Conservation (phyloP, 2,329 filamentous ascomycete species). For the Hymenotorrendiella dingleyae region DNA sequence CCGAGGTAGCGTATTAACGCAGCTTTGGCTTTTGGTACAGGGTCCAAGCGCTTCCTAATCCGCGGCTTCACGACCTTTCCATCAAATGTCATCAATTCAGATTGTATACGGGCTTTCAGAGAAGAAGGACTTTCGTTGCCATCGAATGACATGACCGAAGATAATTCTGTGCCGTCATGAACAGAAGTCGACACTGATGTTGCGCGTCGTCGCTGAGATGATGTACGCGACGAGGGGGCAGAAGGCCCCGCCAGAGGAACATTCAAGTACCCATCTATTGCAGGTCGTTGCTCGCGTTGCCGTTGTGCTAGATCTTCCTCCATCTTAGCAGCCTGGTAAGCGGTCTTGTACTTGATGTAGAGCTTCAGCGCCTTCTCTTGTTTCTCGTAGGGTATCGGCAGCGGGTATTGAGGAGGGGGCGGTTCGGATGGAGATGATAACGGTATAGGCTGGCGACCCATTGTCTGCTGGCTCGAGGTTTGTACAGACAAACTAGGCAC, state of each 20-base stretch:
- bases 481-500: conserved; percentile 10
- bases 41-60: conserved; percentile 17
- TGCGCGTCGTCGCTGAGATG: conserved; percentile 14
- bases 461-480: conserved; percentile 7
- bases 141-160: conserved; percentile 27
- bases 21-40: conserved; percentile 22
- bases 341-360: conserved; percentile 16
- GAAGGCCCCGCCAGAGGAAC: conserved; percentile 15
- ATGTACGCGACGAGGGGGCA: conserved; percentile 16
- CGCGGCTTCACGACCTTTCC: conserved; percentile 21
- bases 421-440: conserved; percentile 11
- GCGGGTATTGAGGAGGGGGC: conserved; percentile 16
- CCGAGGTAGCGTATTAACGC: conserved; percentile 26
- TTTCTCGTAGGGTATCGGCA: conserved; percentile 21
- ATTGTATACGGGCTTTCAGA: conserved; percentile 6
- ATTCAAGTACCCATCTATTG: conserved; percentile 12
- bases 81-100: conserved; percentile 19
- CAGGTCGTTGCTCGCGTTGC: conserved; percentile 9
- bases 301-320: conserved; percentile 19
- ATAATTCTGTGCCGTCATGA: conserved; percentile 20
- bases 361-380: conserved; percentile 18
- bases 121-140: conserved; percentile 17
- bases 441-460: conserved; percentile 7
- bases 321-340: conserved; percentile 10
- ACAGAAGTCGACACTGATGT: conserved; percentile 14